Percentiles rank a stretch among this genome's conserved stretches.
Conservation (phyloP, 495 filamentous ascomycete genomes). For the Corynascus novoguineensis region DNA sequence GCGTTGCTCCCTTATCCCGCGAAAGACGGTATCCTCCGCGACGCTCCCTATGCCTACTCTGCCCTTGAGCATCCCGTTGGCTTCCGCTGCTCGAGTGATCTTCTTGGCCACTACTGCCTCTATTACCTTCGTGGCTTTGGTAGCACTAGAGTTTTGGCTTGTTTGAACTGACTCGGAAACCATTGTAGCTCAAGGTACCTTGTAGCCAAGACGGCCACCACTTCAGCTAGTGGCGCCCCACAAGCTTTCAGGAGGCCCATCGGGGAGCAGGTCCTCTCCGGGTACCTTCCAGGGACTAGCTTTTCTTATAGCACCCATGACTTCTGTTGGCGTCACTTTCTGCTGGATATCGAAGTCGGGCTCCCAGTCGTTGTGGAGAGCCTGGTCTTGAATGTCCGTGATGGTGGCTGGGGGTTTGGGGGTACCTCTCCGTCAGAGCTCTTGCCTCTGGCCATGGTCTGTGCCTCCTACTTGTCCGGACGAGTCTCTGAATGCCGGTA, state of each 20-base stretch:
- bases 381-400: slow-evolving; percentile 1
- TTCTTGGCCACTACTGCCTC: background rate
- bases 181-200: background rate
- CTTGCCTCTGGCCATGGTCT: background rate
- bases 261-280: slow-evolving; percentile 1
- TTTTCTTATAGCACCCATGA: background rate
- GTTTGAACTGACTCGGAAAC: background rate
- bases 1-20: slow-evolving; percentile 2
- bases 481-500: background rate
- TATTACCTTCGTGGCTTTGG: background rate
- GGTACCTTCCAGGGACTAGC: slow-evolving; percentile 5
- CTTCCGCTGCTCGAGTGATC: background rate
- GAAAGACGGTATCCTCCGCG: slow-evolving; percentile 10
- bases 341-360: background rate
- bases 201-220: background rate
- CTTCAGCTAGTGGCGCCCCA: background rate
- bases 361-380: background rate
- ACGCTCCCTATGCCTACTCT: slow-evolving; percentile 10
- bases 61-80: slow-evolving; percentile 4
- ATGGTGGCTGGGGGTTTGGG: background rate
- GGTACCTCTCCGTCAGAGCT: background rate
- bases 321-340: background rate
- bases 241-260: slow-evolving; percentile 1
- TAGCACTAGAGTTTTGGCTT: background rate
- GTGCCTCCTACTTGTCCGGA: background rate